These are phyloP conservation scores for Cystoisospora suis DNA, from an alignment of 169 alveolate species.

Conservation along the genomic window DNA sequence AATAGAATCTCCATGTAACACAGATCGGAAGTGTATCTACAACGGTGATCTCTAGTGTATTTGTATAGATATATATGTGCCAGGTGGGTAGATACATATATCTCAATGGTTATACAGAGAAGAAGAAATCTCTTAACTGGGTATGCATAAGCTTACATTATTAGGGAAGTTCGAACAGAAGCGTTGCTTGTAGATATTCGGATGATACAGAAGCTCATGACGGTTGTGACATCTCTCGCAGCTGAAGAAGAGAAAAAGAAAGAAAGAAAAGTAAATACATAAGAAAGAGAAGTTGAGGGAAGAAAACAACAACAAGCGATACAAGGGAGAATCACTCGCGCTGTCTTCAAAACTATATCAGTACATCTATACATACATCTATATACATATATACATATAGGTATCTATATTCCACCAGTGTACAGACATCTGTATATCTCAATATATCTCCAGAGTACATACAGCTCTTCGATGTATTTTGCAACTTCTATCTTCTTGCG, in stretches of 20 bases:
- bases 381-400: not conserved
- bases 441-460: too few species aligned
- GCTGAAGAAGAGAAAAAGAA: not conserved
- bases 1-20: too few species aligned
- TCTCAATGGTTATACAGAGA: too few species aligned
- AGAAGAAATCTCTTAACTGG: too few species aligned
- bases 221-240: slow-evolving; percentile 68
- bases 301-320: not conserved
- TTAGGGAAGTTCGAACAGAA: slow-evolving; percentile 66
- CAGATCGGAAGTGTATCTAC: too few species aligned
- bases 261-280: not conserved
- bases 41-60: too few species aligned
- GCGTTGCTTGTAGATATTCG: slow-evolving; percentile 66
- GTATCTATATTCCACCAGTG: not conserved
- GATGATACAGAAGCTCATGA: slow-evolving; percentile 68
- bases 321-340: not conserved
- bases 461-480: too few species aligned
- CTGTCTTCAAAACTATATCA: not conserved
- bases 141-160: not conserved
- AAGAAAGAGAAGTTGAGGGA: not conserved
- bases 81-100: too few species aligned
- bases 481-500: too few species aligned
- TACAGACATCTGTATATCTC: too few species aligned
- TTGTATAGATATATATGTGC: too few species aligned
- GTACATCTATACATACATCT: not conserved